Conservation (phyloP, 768 basidiomycete species). For the Lepiota venenata region DNA sequence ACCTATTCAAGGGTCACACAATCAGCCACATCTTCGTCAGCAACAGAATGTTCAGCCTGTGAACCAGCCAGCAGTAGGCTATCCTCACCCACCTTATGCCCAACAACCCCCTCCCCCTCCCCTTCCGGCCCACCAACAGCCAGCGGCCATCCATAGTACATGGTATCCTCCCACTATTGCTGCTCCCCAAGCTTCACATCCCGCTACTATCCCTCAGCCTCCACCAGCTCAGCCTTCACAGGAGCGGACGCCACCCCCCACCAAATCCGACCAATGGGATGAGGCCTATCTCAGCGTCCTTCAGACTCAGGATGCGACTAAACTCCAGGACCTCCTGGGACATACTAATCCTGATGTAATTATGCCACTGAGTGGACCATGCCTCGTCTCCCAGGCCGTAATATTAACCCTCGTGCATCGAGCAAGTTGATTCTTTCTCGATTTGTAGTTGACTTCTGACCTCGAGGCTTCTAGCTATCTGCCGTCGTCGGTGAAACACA, state of each 20-base stretch:
- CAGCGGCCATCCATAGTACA: constrained; percentile 38
- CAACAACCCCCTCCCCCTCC: constrained; percentile 29
- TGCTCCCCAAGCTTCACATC: constrained; percentile 81
- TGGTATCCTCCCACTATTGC: constrained; percentile 71
- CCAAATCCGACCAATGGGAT: constrained; percentile 76
- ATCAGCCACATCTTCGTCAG: constrained; percentile 39
- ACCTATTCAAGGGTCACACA: constrained; percentile 29
- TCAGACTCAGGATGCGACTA: constrained; percentile 68
- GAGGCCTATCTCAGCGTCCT: constrained; percentile 77
- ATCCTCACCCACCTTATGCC: constrained; percentile 25
- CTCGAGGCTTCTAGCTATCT: constrained; percentile 51
- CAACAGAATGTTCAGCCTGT: constrained; percentile 34
- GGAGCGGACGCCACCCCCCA: constrained; percentile 48
- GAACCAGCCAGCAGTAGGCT: constrained; percentile 19
- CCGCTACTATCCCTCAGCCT: constrained; percentile 64
- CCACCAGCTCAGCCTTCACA: constrained; percentile 31
- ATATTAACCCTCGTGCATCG: constrained; percentile 80
- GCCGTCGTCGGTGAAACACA: constrained; percentile 71
- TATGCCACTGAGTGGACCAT: constrained; percentile 69
- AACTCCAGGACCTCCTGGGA: constrained; percentile 70
- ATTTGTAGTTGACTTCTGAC: neutral
- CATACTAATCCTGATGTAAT: constrained; percentile 77
- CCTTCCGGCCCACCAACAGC: constrained; percentile 33
- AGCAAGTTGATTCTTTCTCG: constrained; percentile 39
- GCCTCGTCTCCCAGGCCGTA: constrained; percentile 80